Conservation (phyloP, 306 rosid species). For the Erythrophleum fordii region DNA sequence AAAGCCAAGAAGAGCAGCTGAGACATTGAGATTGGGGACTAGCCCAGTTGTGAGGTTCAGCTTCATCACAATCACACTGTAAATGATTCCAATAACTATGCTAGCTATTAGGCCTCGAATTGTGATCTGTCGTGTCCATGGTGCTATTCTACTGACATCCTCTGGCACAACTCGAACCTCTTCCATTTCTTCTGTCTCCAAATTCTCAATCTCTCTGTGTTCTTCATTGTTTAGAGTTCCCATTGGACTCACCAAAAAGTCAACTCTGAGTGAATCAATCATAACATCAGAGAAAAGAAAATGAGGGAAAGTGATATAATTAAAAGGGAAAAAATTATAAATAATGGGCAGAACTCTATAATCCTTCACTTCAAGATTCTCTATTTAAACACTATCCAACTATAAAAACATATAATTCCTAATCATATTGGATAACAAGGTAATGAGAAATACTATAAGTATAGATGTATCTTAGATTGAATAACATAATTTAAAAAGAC, state of each 20-base stretch:
- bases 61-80: constrained; percentile 81
- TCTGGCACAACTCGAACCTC: constrained; percentile 46
- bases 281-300: background rate
- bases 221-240: constrained; percentile 44
- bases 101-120: constrained; percentile 73
- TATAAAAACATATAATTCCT: background rate
- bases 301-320: background rate
- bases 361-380: background rate
- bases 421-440: background rate
- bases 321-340: background rate
- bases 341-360: background rate
- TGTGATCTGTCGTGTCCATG: constrained; percentile 78
- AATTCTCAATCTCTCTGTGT: constrained; percentile 50
- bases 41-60: constrained; percentile 86
- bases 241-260: constrained; percentile 44
- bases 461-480: background rate
- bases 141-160: constrained; percentile 53
- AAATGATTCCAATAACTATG: constrained; percentile 63
- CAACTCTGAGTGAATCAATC: constrained; percentile 27
- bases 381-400: background rate
- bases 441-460: background rate
- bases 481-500: background rate
- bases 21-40: constrained; percentile 92
- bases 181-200: constrained; percentile 48
- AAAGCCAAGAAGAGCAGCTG: constrained; percentile 90